Conservation (phyloP, 768 basidiomycete species). For the Artomyces pyxidatus region DNA sequence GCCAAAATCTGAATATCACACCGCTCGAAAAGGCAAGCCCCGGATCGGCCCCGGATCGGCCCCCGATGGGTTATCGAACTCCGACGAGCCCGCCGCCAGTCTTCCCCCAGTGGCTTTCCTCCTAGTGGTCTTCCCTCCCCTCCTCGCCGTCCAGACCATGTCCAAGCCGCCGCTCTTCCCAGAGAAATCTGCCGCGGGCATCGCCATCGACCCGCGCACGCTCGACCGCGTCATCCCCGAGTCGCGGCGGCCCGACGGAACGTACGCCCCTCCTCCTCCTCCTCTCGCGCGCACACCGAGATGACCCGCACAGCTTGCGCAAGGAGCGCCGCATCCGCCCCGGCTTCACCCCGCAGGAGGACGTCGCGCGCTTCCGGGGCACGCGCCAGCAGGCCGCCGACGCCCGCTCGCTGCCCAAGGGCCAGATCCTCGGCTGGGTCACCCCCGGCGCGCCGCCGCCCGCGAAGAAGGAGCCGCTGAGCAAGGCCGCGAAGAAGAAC, state of each 20-base stretch:
- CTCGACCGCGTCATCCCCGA: constrained; percentile 86
- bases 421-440: constrained; percentile 78
- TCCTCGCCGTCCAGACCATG: constrained; percentile 4
- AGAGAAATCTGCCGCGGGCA: constrained; percentile 64
- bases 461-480: constrained; percentile 25
- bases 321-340: constrained; percentile 87
- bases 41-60: no score
- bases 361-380: constrained; percentile 79
- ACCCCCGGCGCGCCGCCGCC: constrained; percentile 55
- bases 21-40: no score
- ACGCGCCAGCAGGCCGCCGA: constrained; percentile 71
- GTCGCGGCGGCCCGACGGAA: constrained; percentile 74
- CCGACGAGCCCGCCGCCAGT: background rate
- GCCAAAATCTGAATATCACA: no score
- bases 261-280: constrained; percentile 40
- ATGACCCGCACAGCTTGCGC: constrained; percentile 49
- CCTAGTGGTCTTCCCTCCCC: background rate
- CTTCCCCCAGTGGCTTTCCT: background rate
- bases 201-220: constrained; percentile 77
- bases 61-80: no score
- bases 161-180: constrained; percentile 62
- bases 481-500: constrained; percentile 60
- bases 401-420: constrained; percentile 53
- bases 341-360: constrained; percentile 92
- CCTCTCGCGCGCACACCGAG: background rate